These are phyloP conservation scores for Lophiotrema nucula DNA, from an alignment of 495 filamentous ascomycete species.

Conservation along the genomic window DNA sequence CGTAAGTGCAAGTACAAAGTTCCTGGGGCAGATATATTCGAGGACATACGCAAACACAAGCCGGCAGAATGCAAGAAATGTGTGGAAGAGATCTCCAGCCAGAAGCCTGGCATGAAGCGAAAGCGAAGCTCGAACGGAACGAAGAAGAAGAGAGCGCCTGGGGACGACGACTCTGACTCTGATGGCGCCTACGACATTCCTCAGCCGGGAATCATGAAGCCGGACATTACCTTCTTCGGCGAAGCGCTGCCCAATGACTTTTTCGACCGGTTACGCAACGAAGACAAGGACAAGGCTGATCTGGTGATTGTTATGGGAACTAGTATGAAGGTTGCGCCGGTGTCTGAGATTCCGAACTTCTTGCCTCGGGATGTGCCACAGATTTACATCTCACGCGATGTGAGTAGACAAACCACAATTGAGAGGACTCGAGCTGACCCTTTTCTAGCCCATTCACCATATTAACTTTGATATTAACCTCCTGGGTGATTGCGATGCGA, in stretches of 20 bases:
- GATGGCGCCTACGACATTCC: constrained; percentile 68
- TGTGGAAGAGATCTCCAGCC: constrained; percentile 47
- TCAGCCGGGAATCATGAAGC: constrained; percentile 90
- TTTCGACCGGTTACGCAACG: constrained; percentile 70
- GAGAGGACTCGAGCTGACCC: not conserved
- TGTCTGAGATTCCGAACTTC: constrained; percentile 83
- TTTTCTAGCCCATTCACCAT: constrained; percentile 68
- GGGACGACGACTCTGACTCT: constrained; percentile 68
- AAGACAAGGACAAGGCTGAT: constrained; percentile 77
- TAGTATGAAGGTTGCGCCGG: constrained; percentile 92
- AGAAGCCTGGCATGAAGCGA: constrained; percentile 61
- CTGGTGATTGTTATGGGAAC: constrained; percentile 97
- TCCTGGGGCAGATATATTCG: constrained; percentile 72
- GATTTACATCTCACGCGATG: constrained; percentile 87
- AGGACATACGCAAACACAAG: constrained; percentile 70
- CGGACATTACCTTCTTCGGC: constrained; percentile 97
- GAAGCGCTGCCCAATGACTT: constrained; percentile 84
- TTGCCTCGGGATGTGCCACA: constrained; percentile 79
- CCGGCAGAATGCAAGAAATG: constrained; percentile 66
- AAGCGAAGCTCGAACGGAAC: constrained; percentile 68
- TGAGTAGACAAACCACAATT: constrained; percentile 41
- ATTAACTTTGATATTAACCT: constrained; percentile 95
- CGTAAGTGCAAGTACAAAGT: constrained; percentile 77
- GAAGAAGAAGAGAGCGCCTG: constrained; percentile 40
- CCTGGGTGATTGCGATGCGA: constrained; percentile 87